Base-by-base conservation (phyloP, 768 basidiomycete species). In the Lentinula detonsa region DNA sequence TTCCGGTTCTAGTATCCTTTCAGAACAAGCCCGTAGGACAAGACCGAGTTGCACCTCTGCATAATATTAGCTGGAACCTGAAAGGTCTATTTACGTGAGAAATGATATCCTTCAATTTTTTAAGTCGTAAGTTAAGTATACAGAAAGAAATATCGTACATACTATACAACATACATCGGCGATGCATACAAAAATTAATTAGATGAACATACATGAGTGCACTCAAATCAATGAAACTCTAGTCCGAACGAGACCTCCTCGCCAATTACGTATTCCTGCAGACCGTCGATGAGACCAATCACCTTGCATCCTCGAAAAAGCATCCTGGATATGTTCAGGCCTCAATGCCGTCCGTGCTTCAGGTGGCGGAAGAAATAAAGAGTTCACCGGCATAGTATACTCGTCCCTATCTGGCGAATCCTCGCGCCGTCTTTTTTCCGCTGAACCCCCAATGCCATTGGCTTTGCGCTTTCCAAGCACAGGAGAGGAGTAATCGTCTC, bases 251-350 rank as follows among this genome's bases (percentile, higher is more conserved):
- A 95, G 77, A 0, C 94, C 94, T 4, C 92, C 92, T 56, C 92
- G 80, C 88, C 91, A 96, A 70, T 95, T 93, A 63, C 85, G 79
- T 85, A 95, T 90, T 0, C 93, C 93, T 2, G 91, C 91, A 23
- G 87, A 88, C 54, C 93, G 85, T 43, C 81, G 79, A 66, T 92
- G 89, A 2, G 86, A 79, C 85, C 91, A 91, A 63, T 94, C 88
- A 5, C 86, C 80, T 71, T 95, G 93, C 88, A 96, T 95, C 62
- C 92, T 78, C 2, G 91, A 77, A 70, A 95, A 96, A 0, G 94
- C 95, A 71, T 95, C 93, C 65, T 93, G 88, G 9, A 96, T 93
- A 68, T 96, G 94, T 61, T 92, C 87, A 0, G 93, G 89, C 28
- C 84, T 78, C 50, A 96, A 73, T 0, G 92, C 84, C 3, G 86